Conservation (phyloP, 345 rosid species). For the Dimocarpus longan region DNA sequence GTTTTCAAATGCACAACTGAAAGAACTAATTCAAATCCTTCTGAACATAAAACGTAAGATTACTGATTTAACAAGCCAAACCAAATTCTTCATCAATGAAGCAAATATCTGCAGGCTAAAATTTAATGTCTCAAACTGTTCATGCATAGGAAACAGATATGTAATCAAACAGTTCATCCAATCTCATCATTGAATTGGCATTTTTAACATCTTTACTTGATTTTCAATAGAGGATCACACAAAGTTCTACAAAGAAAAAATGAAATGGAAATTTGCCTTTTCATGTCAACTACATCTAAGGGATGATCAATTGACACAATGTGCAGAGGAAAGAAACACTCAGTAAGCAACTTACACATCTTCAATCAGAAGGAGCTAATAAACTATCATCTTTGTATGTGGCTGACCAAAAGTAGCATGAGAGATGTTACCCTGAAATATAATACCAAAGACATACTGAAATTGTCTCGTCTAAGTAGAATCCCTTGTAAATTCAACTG, state of each 20-base stretch:
- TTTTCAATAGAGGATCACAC: not conserved
- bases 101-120: not conserved
- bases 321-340: not conserved
- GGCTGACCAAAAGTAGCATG: conserved; percentile 12
- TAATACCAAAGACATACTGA: conserved; percentile 1
- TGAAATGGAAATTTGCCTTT: not conserved
- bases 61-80: not conserved
- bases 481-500: not conserved
- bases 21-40: not conserved
- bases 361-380: conserved; percentile 17
- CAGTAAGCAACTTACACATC: conserved; percentile 25
- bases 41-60: not conserved
- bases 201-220: not conserved
- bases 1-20: not conserved
- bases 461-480: not conserved
- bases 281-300: not conserved
- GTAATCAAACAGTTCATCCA: not conserved
- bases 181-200: not conserved
- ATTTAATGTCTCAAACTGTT: not conserved
- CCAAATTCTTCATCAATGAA: not conserved
- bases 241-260: not conserved
- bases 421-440: conserved; percentile 24
- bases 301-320: not conserved
- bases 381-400: conserved; percentile 15
- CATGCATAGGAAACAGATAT: not conserved